These are phyloP conservation scores for Exophiala bonariae DNA, from an alignment of 2,329 filamentous ascomycete species.

Conservation along the genomic window DNA sequence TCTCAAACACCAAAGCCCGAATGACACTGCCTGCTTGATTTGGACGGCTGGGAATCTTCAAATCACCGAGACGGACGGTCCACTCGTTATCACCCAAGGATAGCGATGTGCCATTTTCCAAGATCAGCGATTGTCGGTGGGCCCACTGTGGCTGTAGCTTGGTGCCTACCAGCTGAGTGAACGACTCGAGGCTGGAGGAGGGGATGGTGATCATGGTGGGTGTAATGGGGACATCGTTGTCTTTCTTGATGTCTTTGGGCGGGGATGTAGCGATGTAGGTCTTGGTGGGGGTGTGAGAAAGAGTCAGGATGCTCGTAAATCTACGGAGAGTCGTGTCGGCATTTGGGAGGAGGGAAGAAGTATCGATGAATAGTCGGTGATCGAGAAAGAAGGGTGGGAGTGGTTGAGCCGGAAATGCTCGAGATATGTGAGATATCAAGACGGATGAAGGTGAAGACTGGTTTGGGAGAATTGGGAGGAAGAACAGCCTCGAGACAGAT, in stretches of 20 bases:
- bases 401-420: slow-evolving; percentile 21
- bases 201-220: slow-evolving; percentile 24
- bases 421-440: slow-evolving; percentile 26
- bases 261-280: slow-evolving; percentile 23
- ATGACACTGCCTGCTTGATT: slow-evolving; percentile 18
- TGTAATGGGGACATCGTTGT: neutral
- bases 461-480: slow-evolving; percentile 17
- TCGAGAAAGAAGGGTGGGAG: slow-evolving; percentile 24
- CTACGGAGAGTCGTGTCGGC: slow-evolving; percentile 17
- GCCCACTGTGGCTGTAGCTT: slow-evolving; percentile 29
- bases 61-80: slow-evolving; percentile 26
- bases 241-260: slow-evolving; percentile 10
- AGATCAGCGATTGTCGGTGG: slow-evolving; percentile 22
- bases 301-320: slow-evolving; percentile 24
- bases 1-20: slow-evolving; percentile 23
- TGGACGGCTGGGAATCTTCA: slow-evolving; percentile 19
- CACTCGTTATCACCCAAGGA: slow-evolving; percentile 18
- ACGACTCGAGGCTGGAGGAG: slow-evolving; percentile 17
- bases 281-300: slow-evolving; percentile 20
- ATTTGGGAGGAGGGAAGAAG: slow-evolving; percentile 26
- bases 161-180: slow-evolving; percentile 24
- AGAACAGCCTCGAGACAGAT: slow-evolving; percentile 21
- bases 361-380: slow-evolving; percentile 28
- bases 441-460: slow-evolving; percentile 18
- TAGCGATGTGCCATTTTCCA: slow-evolving; percentile 25